A percentile compares a stretch with the other conserved stretches of the same genome.
Conservation (phyloP, 208 protist genomes). For the Leishmania tarentolae region DNA sequence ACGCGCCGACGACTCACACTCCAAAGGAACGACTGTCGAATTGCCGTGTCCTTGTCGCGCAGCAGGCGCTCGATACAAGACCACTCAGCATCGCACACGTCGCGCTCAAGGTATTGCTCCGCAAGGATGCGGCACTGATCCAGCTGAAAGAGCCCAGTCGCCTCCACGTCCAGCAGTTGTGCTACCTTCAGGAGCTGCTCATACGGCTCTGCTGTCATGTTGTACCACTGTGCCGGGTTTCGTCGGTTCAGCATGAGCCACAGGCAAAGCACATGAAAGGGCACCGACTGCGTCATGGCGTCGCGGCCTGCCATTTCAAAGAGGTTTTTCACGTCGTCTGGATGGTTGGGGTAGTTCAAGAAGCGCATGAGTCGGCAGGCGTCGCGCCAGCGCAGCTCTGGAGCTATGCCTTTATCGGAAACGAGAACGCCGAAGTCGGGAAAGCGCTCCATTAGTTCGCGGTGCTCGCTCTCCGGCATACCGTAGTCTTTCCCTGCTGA, state of each 20-base stretch:
- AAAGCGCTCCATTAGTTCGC: slow-evolving; percentile 40
- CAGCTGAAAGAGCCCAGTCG: slow-evolving; percentile 57
- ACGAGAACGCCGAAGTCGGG: slow-evolving; percentile 40
- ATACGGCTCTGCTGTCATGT: slow-evolving; percentile 43
- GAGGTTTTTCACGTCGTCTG: slow-evolving; percentile 56
- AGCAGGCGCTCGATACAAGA: slow-evolving; percentile 33
- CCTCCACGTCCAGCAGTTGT: slow-evolving; percentile 53
- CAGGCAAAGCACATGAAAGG: slow-evolving; percentile 51
- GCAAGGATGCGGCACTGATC: slow-evolving; percentile 53
- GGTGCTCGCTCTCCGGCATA: slow-evolving; percentile 44
- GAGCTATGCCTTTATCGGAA: slow-evolving; percentile 5
- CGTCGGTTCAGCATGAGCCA: slow-evolving; percentile 56
- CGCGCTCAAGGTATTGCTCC: slow-evolving; percentile 64
- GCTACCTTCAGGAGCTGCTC: slow-evolving; percentile 43
- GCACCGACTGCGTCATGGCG: slow-evolving; percentile 32
- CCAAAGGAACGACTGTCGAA: slow-evolving; percentile 40
- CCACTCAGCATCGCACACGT: slow-evolving; percentile 48
- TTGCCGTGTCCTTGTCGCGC: slow-evolving; percentile 26
- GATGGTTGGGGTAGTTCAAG: slow-evolving; percentile 65
- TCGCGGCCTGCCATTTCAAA: slow-evolving; percentile 45
- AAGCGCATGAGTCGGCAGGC: slow-evolving; percentile 60
- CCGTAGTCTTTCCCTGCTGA: slow-evolving; percentile 37
- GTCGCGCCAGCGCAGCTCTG: slow-evolving; percentile 50
- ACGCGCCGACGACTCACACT: background rate
- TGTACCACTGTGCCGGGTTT: slow-evolving; percentile 51